Base-by-base conservation (phyloP, 371 early-diverging fungal species). In the Polyrhizophydium stewartii region DNA sequence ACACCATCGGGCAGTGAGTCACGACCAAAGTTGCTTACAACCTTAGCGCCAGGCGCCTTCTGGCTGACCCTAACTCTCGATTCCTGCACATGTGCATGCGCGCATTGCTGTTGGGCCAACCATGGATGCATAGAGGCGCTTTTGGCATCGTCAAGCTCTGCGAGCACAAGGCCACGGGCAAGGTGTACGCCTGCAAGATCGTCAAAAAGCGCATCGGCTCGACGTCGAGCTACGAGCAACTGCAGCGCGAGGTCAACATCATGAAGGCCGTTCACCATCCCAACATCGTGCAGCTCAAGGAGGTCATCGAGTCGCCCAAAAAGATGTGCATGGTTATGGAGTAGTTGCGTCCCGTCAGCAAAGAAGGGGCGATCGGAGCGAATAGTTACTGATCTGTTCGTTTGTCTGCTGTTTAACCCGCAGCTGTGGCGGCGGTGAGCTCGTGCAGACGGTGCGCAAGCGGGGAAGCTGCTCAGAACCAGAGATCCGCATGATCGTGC, bases 321-420 rank as follows among this genome's bases (percentile, higher is more conserved):
- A 69, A 76, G 56, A 57, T 78, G 27, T 73, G 65, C 37, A 65
- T 76, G 47, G 63, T 81, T 25, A 76, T 78, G 81, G 78, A 78
- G 58, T 71, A 69, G 77, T 76, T 55, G 56, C n/a, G n/a, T n/a
- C n/a, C n/a, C n/a, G n/a, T n/a, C n/a, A n/a, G n/a, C n/a, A n/a
- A n/a, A n/a, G n/a, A n/a, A n/a, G n/a, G n/a, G n/a, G n/a, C n/a
- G n/a, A n/a, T n/a, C n/a, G n/a, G n/a, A n/a, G n/a, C n/a, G n/a
- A n/a, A n/a, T n/a, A n/a, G n/a, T n/a, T n/a, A n/a, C n/a, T n/a
- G n/a, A n/a, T n/a, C n/a, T n/a, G n/a, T n/a, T n/a, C n/a, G n/a
- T n/a, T n/a, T n/a, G n/a, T n/a, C n/a, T n/a, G n/a, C n/a, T n/a
- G n/a, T n/a, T n/a, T n/a, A n/a, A n/a, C 7, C 35, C 35, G 35